Base-by-base conservation (phyloP, 139 green algal species). In the Chlamydomonas schloesseri region DNA sequence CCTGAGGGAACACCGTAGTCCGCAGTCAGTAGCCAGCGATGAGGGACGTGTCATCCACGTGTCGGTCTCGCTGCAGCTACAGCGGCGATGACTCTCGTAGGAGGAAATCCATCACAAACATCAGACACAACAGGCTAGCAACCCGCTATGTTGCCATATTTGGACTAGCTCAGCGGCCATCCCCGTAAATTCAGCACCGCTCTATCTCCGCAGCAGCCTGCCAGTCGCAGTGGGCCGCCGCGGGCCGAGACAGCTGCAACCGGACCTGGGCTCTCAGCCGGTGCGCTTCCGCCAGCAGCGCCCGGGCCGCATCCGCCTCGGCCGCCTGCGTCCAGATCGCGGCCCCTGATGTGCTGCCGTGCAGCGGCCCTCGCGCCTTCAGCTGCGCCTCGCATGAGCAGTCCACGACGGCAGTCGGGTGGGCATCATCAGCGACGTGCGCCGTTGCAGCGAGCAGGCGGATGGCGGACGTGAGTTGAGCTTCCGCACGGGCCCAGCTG, bases 271-370 rank as follows among this genome's bases (percentile, higher is more conserved):
- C 75, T 34, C 75, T 20, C 33, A 72, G 58, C 75, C 3, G 28
- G 55, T 82, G 75, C 23, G 75, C 74, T 18, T 70, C 74, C 20
- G 53, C 74, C 55, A 81, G 74, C 74, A 68, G 74, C 42, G 42
- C 42, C 42, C 42, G 42, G 42, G 42, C 42, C 42, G 42, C 42
- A 50, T 5, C 42, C 42, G 42, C 42, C 5, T 50, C 74, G 29
- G 55, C n/a, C 28, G 55, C 31, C 9, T 31, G 23, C 2, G 5
- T 68, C 31, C 68, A 2, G 31, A 1, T 47, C 31, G n/a, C n/a
- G n/a, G n/a, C n/a, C n/a, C n/a, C n/a, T n/a, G n/a, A n/a, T n/a
- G 26, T 73, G 68, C 21, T 73, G 68, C 68, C 20, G 68, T 21
- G 3, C 21, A 50, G 28, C n/a, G 34, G 47, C 29, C 4, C 23